Conservation (phyloP, 306 rosid species). For the Parietaria judaica region DNA sequence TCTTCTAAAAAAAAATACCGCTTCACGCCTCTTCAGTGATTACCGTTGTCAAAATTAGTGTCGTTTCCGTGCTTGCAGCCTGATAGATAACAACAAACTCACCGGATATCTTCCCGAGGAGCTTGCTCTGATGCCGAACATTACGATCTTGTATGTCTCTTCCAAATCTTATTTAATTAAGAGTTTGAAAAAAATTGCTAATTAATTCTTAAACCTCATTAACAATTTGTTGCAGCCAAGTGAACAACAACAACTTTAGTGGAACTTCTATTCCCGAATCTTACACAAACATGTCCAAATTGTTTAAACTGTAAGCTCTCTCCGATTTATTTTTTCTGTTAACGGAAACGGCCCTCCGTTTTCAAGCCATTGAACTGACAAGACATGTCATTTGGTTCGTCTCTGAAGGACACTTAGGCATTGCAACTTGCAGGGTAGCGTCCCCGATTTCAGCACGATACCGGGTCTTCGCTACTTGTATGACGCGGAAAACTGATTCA, state of each 20-base stretch:
- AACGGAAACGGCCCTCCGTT: background rate
- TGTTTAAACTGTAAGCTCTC: constrained; percentile 37
- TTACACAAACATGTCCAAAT: constrained; percentile 28
- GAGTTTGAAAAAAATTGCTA: background rate
- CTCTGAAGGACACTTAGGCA: constrained; percentile 10
- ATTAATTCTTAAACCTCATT: background rate
- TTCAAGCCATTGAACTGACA: background rate
- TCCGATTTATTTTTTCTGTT: background rate
- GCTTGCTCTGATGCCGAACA: constrained; percentile 37
- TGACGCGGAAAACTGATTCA: background rate
- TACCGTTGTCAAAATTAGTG: background rate
- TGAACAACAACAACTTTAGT: constrained; percentile 40
- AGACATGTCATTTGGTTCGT: background rate
- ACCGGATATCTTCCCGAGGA: constrained; percentile 67
- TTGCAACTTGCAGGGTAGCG: constrained; percentile 8
- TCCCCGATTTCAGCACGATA: constrained; percentile 9
- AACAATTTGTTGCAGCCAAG: constrained; percentile 30
- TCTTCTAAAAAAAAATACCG: too few species aligned
- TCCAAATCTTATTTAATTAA: background rate
- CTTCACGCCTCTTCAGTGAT: background rate
- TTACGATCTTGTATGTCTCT: constrained; percentile 42
- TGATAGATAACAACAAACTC: constrained; percentile 84
- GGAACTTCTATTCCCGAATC: constrained; percentile 32
- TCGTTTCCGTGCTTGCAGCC: constrained; percentile 45
- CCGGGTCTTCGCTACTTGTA: constrained; percentile 7